Percentiles rank a stretch among this genome's conserved stretches.
Evolutionary conservation across 106 monocot genomes (phyloP).

Genomic region (Xerophyta viscosa): DNA sequence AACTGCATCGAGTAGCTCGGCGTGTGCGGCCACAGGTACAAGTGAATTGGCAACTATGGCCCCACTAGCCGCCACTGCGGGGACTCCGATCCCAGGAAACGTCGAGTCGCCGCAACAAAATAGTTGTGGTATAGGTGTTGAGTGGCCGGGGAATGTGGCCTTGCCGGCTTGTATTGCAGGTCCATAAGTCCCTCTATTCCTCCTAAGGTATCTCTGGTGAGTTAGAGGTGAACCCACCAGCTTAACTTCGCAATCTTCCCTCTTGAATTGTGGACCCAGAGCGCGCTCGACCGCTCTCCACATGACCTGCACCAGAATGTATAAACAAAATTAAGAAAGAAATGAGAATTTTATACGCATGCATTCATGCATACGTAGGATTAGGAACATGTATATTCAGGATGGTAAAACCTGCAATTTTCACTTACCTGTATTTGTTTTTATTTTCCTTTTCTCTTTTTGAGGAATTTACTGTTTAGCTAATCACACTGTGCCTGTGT

Average conservation of each 20-base stretch:
- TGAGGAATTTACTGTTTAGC: too few species aligned
- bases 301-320: too few species aligned
- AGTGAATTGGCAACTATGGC: constrained; percentile 92
- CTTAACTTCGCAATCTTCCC: constrained; percentile 76
- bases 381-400: too few species aligned
- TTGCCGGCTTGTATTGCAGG: constrained; percentile 87
- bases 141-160: constrained; percentile 76
- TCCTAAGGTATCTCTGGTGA: constrained; percentile 72
- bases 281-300: constrained; percentile 87
- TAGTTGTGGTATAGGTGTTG: constrained; percentile 76
- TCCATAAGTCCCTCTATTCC: constrained; percentile 89
- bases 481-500: too few species aligned
- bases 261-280: constrained; percentile 66
- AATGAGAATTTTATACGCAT: too few species aligned
- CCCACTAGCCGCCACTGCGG: constrained; percentile 92
- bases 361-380: too few species aligned
- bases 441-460: too few species aligned
- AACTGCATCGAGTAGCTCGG: constrained; percentile 74
- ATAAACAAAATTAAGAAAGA: too few species aligned
- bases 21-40: constrained; percentile 66
- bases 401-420: too few species aligned
- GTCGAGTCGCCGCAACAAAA: constrained; percentile 95
- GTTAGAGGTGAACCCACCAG: constrained; percentile 85
- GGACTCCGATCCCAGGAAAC: constrained; percentile 92
- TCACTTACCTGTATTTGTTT: too few species aligned